Percentiles rank a stretch among this genome's conserved stretches.
Evolutionary conservation across 176 grass and related monocot genomes (phyloP).

Genomic region (Saccharum officinarum): DNA sequence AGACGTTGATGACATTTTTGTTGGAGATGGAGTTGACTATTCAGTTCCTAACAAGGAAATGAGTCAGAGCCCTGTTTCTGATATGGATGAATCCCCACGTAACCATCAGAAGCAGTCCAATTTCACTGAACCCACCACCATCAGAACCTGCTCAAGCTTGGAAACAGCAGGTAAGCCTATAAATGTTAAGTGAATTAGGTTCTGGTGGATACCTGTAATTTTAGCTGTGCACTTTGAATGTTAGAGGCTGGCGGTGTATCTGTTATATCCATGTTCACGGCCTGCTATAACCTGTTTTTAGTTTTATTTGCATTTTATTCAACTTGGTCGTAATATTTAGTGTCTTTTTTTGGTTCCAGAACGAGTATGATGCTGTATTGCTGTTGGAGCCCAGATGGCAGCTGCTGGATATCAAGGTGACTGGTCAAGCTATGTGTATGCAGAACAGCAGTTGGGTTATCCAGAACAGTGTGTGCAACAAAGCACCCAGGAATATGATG

Average conservation of each 20-base stretch:
- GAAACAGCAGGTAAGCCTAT: slow-evolving; percentile 72
- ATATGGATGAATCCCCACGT: slow-evolving; percentile 82
- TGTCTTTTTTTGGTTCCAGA: slow-evolving; percentile 50
- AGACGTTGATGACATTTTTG: slow-evolving; percentile 85
- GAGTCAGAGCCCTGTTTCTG: slow-evolving; percentile 78
- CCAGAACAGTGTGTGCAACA: slow-evolving; percentile 80
- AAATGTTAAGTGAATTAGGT: not conserved
- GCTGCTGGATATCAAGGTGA: slow-evolving; percentile 85
- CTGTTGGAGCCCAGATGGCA: slow-evolving; percentile 79
- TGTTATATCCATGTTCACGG: not conserved
- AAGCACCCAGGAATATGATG: slow-evolving; percentile 64
- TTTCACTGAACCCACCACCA: slow-evolving; percentile 80
- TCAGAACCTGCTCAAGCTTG: slow-evolving; percentile 79
- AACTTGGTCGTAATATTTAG: slow-evolving; percentile 27
- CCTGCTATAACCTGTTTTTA: not conserved
- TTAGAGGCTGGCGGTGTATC: not conserved
- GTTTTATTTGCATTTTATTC: not conserved
- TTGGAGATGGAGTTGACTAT: slow-evolving; percentile 91
- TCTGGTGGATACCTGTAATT: no score
- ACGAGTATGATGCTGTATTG: slow-evolving; percentile 86
- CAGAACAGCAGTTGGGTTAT: slow-evolving; percentile 75
- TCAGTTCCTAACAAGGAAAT: slow-evolving; percentile 80
- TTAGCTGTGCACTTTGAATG: not conserved
- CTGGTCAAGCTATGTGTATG: slow-evolving; percentile 69
- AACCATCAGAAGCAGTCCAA: slow-evolving; percentile 66